Conservation (phyloP, 305 asterid genomes). For the Fraxinus paxiana region DNA sequence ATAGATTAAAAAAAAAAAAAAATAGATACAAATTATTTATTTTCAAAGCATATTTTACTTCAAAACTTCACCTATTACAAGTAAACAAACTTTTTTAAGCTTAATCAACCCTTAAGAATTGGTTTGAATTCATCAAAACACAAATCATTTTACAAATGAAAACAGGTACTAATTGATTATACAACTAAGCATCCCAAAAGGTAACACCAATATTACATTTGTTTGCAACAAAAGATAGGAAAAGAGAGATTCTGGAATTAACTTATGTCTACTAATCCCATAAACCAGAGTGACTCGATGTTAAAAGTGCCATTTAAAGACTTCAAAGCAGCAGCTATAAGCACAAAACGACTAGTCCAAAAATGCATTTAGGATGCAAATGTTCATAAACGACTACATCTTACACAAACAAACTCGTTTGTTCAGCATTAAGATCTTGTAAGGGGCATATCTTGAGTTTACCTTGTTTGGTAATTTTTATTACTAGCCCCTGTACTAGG, state of each 20-base stretch:
- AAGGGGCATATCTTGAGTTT: neutral
- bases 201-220: neutral
- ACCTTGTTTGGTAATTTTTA: constrained; percentile 35
- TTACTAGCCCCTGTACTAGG: constrained; percentile 34
- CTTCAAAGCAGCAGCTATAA: neutral
- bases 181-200: neutral
- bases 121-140: neutral
- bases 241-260: neutral
- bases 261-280: neutral
- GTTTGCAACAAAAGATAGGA: neutral
- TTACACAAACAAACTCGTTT: neutral
- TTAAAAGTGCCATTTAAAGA: neutral
- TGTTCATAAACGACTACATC: neutral
- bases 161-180: neutral
- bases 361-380: constrained; percentile 11
- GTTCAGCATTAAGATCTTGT: neutral
- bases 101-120: neutral
- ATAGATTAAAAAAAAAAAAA: too few species aligned
- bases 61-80: neutral
- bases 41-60: too few species aligned
- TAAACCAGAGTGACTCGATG: neutral
- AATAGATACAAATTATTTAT: too few species aligned
- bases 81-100: neutral
- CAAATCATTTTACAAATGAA: neutral
- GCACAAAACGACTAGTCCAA: constrained; percentile 11